These are phyloP conservation scores for Chlorophyllum brunneum DNA, from an alignment of 768 basidiomycete species.

Conservation along the genomic window DNA sequence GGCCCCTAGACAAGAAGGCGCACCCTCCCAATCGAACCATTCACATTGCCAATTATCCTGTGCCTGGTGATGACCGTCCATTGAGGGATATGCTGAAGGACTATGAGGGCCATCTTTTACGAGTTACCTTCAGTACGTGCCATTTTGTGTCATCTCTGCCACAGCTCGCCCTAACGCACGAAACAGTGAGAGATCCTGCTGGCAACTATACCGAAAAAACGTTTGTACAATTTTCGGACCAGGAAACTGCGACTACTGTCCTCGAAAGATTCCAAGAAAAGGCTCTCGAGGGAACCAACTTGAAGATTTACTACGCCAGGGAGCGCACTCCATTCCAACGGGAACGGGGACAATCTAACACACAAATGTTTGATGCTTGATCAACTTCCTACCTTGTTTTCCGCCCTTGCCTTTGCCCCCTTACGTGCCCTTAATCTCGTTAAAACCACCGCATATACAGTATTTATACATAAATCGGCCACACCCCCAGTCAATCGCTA, in stretches of 20 bases:
- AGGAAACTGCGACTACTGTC: slow-evolving; percentile 45
- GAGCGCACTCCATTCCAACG: slow-evolving; percentile 3
- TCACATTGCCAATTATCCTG: slow-evolving; percentile 24
- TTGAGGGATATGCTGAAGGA: slow-evolving; percentile 22
- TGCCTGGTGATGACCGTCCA: slow-evolving; percentile 18
- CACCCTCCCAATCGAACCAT: slow-evolving; percentile 28
- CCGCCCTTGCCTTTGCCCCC: too few relatives aligned
- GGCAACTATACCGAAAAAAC: slow-evolving; percentile 30
- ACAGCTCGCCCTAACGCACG: background rate
- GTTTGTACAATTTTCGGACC: slow-evolving; percentile 50
- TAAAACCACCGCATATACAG: too few relatives aligned
- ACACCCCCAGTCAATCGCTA: background rate
- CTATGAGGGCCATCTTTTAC: slow-evolving; percentile 25
- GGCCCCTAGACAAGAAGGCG: too few relatives aligned
- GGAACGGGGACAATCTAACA: background rate
- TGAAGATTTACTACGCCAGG: slow-evolving; percentile 40
- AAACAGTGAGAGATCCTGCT: slow-evolving; percentile 29
- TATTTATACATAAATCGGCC: background rate
- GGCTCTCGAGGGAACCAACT: slow-evolving; percentile 28
- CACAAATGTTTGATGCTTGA: slow-evolving; percentile 2
- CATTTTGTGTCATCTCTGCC: background rate
- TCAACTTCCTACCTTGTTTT: background rate
- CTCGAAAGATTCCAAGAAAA: slow-evolving; percentile 38
- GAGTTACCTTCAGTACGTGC: slow-evolving; percentile 28
- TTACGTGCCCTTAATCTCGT: too few relatives aligned